These are phyloP conservation scores for Sequoiadendron giganteum DNA, from an alignment of 75 land plant genomes.

Conservation along the genomic window DNA sequence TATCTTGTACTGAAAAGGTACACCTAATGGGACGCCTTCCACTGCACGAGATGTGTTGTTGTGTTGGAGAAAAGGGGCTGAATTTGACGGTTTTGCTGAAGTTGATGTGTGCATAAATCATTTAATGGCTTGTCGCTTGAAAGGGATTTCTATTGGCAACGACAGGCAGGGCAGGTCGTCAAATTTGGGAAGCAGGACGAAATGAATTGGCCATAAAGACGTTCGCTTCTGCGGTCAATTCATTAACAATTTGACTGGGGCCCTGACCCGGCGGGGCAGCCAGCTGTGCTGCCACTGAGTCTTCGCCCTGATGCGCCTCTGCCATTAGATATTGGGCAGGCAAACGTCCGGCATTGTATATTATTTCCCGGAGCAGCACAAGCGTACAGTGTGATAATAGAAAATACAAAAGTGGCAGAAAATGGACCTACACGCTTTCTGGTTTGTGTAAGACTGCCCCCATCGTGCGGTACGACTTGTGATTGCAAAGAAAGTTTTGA, in stretches of 20 bases:
- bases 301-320: too few relatives aligned
- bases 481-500: slow-evolving; percentile 10
- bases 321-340: neutral
- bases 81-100: too few relatives aligned
- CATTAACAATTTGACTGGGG: slow-evolving; percentile 2
- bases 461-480: slow-evolving; percentile 11
- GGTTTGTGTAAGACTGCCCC: slow-evolving; percentile 9
- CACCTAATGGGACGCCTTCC: slow-evolving; percentile 9
- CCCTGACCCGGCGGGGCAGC: neutral
- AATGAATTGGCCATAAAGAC: neutral
- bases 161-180: too few relatives aligned
- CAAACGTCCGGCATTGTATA: neutral
- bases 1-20: slow-evolving; percentile 14
- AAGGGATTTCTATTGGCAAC: too few relatives aligned
- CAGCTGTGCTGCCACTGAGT: neutral
- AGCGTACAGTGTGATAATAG: neutral
- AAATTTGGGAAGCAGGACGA: too few relatives aligned
- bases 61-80: too few relatives aligned
- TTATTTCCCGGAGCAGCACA: neutral
- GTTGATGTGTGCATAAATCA: too few relatives aligned
- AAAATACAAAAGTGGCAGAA: slow-evolving; percentile 5
- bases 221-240: neutral
- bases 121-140: too few relatives aligned
- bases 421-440: slow-evolving; percentile 3
- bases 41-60: slow-evolving; percentile 9